Evolutionary conservation across 331 rosid species (phyloP).

Genomic region (Telfairia occidentalis): DNA sequence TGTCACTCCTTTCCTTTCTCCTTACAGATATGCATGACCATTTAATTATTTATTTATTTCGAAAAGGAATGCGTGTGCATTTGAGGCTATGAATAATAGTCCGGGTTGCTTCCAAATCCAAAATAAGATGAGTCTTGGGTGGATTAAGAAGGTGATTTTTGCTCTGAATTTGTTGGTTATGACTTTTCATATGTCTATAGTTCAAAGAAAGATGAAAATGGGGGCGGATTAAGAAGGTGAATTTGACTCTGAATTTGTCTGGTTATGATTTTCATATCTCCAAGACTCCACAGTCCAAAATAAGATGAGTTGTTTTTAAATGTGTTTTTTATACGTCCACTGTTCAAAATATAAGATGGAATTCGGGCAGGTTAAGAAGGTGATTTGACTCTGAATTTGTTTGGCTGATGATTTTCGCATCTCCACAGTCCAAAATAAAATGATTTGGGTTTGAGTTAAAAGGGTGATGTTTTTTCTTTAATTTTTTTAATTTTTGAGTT

Average conservation of each 20-base stretch:
- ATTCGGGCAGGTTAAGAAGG: not conserved
- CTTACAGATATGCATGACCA: not conserved
- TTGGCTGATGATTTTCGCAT: not conserved
- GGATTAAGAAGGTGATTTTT: not conserved
- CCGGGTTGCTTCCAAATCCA: not conserved
- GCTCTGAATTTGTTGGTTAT: not conserved
- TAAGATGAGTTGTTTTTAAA: not conserved
- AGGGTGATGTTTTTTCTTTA: too few species aligned
- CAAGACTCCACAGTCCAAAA: not conserved
- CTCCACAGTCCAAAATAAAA: not conserved
- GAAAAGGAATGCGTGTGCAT: not conserved
- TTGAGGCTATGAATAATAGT: not conserved
- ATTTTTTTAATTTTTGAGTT: too few species aligned
- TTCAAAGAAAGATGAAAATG: not conserved
- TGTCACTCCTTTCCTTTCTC: conserved; percentile 3
- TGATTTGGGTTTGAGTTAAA: not conserved
- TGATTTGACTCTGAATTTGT: not conserved
- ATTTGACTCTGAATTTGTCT: not conserved
- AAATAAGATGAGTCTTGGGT: not conserved
- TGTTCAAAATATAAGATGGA: not conserved
- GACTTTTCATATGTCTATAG: not conserved
- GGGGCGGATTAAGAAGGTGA: not conserved
- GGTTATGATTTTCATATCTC: not conserved
- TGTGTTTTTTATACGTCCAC: not conserved
- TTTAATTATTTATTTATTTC: not conserved